Evolutionary conservation across 2,329 filamentous ascomycete species (phyloP).

Genomic region (Mycosphaerella sp.): DNA sequence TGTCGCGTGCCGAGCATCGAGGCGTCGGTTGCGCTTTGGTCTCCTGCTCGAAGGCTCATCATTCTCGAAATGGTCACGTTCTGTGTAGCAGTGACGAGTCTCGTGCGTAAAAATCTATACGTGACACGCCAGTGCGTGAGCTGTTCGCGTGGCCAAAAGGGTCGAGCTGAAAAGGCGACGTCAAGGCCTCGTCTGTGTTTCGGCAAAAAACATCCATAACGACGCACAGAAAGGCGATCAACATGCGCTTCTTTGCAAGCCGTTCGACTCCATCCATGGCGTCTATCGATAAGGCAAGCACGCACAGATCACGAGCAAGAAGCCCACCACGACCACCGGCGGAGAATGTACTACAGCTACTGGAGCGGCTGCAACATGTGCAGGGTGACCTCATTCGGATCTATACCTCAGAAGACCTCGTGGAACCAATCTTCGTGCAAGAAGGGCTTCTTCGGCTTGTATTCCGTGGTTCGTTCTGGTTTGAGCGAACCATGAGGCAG

Average conservation of each 20-base stretch:
- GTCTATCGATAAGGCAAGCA: neutral
- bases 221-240: neutral
- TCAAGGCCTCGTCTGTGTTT: neutral
- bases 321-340: slow-evolving; percentile 1
- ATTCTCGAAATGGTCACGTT: neutral
- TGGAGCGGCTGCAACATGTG: slow-evolving; percentile 5
- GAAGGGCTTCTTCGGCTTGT: slow-evolving; percentile 6
- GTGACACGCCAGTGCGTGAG: neutral
- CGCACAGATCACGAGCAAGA: neutral
- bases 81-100: neutral
- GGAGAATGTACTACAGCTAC: slow-evolving; percentile 2
- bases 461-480: slow-evolving; percentile 4
- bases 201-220: neutral
- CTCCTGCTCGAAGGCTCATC: neutral
- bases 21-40: neutral
- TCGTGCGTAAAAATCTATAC: neutral
- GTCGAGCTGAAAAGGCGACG: neutral
- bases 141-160: neutral
- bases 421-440: slow-evolving; percentile 8
- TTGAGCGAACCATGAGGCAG: neutral
- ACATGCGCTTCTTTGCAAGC: slow-evolving; percentile 2
- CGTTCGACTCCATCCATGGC: neutral
- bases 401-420: neutral
- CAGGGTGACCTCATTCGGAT: slow-evolving; percentile 2
- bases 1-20: neutral